A percentile compares a stretch with the other conserved stretches of the same genome.
phyloP scores from a whole-genome alignment of 495 filamentous ascomycete genomes.

The Aspergillus conjunctus region DNA sequence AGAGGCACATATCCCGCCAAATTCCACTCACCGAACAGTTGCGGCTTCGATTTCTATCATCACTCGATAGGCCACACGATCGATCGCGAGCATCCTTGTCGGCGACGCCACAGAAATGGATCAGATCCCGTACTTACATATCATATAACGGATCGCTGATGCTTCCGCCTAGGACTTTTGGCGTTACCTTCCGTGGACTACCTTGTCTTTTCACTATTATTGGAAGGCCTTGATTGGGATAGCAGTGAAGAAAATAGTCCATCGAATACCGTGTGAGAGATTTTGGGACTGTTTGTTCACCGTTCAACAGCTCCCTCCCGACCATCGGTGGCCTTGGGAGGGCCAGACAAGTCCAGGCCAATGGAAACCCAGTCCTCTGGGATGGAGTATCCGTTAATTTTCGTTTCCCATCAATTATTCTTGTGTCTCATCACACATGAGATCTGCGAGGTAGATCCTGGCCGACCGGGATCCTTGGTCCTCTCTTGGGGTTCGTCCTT shows the following conservation, averaged over 20 bases:
- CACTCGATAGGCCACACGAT: conserved; percentile 1
- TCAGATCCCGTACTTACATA: conserved; percentile 3
- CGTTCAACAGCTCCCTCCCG: no score
- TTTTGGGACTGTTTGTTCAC: no score
- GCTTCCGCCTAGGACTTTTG: not conserved
- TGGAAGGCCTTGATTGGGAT: not conserved
- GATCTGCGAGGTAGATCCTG: conserved; percentile 12
- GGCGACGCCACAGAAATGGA: conserved; percentile 11
- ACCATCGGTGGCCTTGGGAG: no score
- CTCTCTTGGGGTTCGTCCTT: not conserved
- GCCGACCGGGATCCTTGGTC: conserved; percentile 5
- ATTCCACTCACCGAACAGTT: not conserved
- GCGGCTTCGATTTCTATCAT: not conserved
- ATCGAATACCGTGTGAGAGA: no score
- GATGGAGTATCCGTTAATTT: not conserved
- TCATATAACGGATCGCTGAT: conserved; percentile 4
- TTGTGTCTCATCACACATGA: not conserved
- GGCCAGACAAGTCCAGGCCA: no score
- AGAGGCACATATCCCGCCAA: not conserved
- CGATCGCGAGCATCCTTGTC: not conserved
- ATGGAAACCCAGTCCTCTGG: no score
- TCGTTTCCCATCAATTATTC: not conserved
- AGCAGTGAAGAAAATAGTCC: not conserved
- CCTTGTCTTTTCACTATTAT: not conserved
- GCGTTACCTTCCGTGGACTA: not conserved